phyloP scores from a whole-genome alignment of 2,329 filamentous ascomycete genomes.

The Scedosporium minutisporum region DNA sequence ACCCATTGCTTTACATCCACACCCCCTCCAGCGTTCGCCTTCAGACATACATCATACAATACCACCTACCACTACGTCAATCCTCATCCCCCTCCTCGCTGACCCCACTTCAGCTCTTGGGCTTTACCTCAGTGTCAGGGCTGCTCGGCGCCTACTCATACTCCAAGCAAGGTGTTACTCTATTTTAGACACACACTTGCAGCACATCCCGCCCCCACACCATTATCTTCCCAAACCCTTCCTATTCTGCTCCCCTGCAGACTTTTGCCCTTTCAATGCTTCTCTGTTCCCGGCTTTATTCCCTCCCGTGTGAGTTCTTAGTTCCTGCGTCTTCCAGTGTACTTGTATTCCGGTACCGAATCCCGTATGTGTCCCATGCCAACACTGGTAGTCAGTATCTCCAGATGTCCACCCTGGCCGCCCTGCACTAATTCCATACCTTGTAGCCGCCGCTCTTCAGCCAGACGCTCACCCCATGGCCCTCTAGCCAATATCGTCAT shows the following conservation, averaged over 20 bases:
- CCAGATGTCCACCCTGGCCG: slow-evolving; percentile 9
- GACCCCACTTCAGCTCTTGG: neutral
- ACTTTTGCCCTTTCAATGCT: no score
- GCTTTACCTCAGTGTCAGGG: neutral
- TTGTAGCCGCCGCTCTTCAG: slow-evolving; percentile 36
- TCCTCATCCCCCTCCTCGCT: neutral
- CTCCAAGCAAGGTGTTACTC: neutral
- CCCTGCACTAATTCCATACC: slow-evolving; percentile 15
- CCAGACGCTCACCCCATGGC: slow-evolving; percentile 32
- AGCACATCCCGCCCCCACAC: neutral
- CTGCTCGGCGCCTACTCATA: slow-evolving; percentile 5
- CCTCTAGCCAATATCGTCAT: slow-evolving; percentile 38
- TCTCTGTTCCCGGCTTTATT: no score
- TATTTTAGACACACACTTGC: neutral
- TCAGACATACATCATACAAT: neutral
- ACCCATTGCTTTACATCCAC: no score
- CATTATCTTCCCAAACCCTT: neutral
- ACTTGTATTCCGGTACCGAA: neutral
- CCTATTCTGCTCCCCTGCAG: no score
- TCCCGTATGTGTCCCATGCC: neutral
- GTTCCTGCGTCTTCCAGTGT: neutral
- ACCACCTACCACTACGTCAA: neutral
- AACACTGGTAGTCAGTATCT: neutral
- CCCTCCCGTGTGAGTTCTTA: no score
- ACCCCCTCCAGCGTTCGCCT: no score